A percentile compares a stretch with the other conserved stretches of the same genome.
phyloP scores from a whole-genome alignment of 2,329 filamentous ascomycete species.

The Pestalotiopsis sp. region DNA sequence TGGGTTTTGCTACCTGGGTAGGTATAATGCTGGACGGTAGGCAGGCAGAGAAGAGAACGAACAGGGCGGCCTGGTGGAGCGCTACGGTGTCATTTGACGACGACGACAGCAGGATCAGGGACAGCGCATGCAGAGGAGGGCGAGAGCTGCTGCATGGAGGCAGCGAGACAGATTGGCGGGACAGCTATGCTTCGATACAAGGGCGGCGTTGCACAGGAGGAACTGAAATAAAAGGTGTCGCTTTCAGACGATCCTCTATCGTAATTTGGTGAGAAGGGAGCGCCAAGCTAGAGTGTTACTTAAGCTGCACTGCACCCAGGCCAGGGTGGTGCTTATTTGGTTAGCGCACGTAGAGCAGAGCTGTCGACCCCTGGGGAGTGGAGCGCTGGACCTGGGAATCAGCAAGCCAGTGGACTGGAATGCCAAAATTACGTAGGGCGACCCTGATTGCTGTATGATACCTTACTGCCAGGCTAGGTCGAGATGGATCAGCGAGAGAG shows the following conservation, averaged over 20 bases:
- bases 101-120: neutral
- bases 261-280: constrained; percentile 10
- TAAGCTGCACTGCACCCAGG: constrained; percentile 3
- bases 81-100: constrained; percentile 2
- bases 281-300: constrained; percentile 10
- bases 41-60: constrained; percentile 1
- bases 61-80: neutral
- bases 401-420: neutral
- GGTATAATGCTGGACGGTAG: no score
- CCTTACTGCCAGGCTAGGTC: neutral
- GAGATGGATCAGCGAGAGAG: neutral
- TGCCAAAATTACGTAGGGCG: neutral
- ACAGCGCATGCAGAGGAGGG: neutral
- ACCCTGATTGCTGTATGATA: neutral
- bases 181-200: constrained; percentile 1
- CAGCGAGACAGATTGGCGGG: neutral
- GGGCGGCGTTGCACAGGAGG: constrained; percentile 5
- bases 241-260: constrained; percentile 8
- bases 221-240: constrained; percentile 11
- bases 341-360: neutral
- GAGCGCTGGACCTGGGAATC: neutral
- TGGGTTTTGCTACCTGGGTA: neutral
- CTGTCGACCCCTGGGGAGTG: constrained; percentile 3
- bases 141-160: neutral
- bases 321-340: constrained; percentile 13